A percentile compares a stretch with the other conserved stretches of the same genome.
Evolutionary conservation across 176 grass and related monocot species (phyloP).

Genomic region (Thinopyrum elongatum): DNA sequence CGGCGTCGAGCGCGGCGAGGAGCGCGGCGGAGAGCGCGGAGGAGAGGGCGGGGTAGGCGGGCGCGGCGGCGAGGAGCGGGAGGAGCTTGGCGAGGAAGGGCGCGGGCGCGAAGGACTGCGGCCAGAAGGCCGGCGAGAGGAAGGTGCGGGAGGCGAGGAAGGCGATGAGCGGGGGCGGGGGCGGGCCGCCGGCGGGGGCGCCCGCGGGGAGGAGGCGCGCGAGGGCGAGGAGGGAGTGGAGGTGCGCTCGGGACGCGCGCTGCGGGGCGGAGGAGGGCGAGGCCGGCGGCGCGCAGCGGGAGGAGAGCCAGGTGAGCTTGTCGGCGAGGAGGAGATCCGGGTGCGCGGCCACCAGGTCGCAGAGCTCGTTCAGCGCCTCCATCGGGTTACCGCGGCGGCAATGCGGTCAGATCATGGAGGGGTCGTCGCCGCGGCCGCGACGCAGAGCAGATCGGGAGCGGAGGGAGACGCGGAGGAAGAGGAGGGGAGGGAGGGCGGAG

Average conservation of each 20-base stretch:
- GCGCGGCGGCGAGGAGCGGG: constrained; percentile 45
- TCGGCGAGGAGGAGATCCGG: constrained; percentile 92
- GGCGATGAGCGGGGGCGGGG: constrained; percentile 49
- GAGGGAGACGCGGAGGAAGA: constrained; percentile 6
- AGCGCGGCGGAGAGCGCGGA: constrained; percentile 45
- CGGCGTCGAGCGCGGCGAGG: constrained; percentile 56
- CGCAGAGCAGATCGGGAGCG: constrained; percentile 34
- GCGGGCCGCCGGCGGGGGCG: background rate
- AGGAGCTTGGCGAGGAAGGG: constrained; percentile 66
- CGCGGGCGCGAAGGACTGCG: constrained; percentile 52
- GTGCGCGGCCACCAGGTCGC: constrained; percentile 83
- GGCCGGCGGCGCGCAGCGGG: constrained; percentile 49
- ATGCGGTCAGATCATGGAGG: constrained; percentile 48
- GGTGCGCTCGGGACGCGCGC: constrained; percentile 66
- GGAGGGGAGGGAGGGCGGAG: background rate
- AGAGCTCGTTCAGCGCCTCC: constrained; percentile 96
- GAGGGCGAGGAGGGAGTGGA: constrained; percentile 84
- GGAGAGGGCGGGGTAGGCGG: constrained; percentile 51
- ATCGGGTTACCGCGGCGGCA: constrained; percentile 43
- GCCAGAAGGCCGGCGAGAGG: constrained; percentile 70
- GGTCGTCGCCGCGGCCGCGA: background rate
- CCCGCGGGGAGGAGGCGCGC: constrained; percentile 69
- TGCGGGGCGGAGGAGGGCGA: background rate
- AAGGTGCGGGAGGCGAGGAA: constrained; percentile 63
- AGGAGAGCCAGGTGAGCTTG: constrained; percentile 95